Evolutionary conservation across 495 filamentous ascomycete genomes (phyloP).

Genomic region (Talaromyces proteolyticus): DNA sequence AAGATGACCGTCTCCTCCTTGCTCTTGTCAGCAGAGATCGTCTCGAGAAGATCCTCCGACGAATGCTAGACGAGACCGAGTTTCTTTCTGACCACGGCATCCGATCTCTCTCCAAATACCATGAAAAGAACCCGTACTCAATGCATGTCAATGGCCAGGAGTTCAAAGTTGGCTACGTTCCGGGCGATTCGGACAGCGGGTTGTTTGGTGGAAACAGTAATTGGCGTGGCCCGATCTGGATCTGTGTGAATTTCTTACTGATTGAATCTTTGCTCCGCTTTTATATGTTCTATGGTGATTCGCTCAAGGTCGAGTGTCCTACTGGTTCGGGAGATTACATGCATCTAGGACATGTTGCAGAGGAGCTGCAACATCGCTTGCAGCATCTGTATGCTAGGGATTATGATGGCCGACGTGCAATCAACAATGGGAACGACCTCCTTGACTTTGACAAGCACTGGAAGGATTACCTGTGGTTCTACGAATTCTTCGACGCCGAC

Average conservation of each 20-base stretch:
- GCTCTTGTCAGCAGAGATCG: conserved; percentile 87
- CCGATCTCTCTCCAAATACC: conserved; percentile 87
- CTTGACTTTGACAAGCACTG: conserved; percentile 89
- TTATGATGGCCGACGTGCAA: conserved; percentile 78
- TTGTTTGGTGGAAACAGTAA: conserved; percentile 97
- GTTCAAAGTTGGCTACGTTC: conserved; percentile 84
- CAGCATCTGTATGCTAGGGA: conserved; percentile 84
- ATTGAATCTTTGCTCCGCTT: conserved; percentile 89
- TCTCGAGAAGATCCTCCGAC: conserved; percentile 73
- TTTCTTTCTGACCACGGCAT: conserved; percentile 90
- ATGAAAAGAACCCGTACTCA: conserved; percentile 82
- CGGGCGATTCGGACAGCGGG: conserved; percentile 89
- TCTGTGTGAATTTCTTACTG: conserved; percentile 92
- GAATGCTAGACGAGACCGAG: conserved; percentile 92
- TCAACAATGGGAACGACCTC: conserved; percentile 74
- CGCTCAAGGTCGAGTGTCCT: conserved; percentile 85
- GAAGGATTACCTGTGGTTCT: conserved; percentile 92
- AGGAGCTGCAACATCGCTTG: conserved; percentile 91
- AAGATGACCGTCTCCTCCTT: conserved; percentile 78
- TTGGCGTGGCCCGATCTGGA: conserved; percentile 92
- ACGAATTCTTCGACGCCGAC: conserved; percentile 96
- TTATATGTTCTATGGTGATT: conserved; percentile 90
- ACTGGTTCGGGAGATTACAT: conserved; percentile 91
- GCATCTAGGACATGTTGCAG: conserved; percentile 94
- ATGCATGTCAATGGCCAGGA: conserved; percentile 94